A percentile compares a stretch with the other conserved stretches of the same genome.
Conservation (phyloP, 306 rosid species). For the Ceratonia siliqua region DNA sequence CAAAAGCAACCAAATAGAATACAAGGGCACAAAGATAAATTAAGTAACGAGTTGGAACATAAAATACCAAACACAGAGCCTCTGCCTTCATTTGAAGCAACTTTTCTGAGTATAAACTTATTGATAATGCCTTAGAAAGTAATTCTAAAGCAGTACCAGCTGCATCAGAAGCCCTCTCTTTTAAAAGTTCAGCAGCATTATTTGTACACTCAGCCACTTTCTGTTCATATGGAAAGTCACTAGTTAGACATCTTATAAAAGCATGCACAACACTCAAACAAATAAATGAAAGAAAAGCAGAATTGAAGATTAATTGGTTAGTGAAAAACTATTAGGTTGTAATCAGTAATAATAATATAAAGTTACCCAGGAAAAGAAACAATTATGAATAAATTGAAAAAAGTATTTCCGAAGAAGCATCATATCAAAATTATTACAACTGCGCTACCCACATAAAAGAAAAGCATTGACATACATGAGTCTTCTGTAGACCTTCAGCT, state of each 20-base stretch:
- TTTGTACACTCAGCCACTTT: conserved; percentile 58
- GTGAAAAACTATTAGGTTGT: conserved; percentile 10
- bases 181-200: conserved; percentile 60
- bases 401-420: conserved; percentile 3
- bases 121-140: conserved; percentile 68
- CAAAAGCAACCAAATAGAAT: not conserved
- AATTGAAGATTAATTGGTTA: conserved; percentile 21
- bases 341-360: conserved; percentile 16
- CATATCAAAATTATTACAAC: conserved; percentile 23
- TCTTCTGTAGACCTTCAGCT: conserved; percentile 74
- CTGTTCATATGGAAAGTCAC: conserved; percentile 50
- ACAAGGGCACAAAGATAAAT: conserved; percentile 22
- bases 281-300: conserved; percentile 5
- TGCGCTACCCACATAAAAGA: conserved; percentile 18
- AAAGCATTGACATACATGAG: conserved; percentile 68
- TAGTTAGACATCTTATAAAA: conserved; percentile 25
- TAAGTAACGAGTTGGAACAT: conserved; percentile 25
- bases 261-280: not conserved
- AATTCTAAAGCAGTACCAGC: conserved; percentile 66
- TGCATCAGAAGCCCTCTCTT: conserved; percentile 64
- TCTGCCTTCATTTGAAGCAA: conserved; percentile 91
- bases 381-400: conserved; percentile 7
- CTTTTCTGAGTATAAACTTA: conserved; percentile 75
- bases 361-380: conserved; percentile 7
- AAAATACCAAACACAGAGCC: conserved; percentile 72